These are phyloP conservation scores for Lasiodiplodia citricola DNA, from an alignment of 2,329 filamentous ascomycete species.

Conservation along the genomic window DNA sequence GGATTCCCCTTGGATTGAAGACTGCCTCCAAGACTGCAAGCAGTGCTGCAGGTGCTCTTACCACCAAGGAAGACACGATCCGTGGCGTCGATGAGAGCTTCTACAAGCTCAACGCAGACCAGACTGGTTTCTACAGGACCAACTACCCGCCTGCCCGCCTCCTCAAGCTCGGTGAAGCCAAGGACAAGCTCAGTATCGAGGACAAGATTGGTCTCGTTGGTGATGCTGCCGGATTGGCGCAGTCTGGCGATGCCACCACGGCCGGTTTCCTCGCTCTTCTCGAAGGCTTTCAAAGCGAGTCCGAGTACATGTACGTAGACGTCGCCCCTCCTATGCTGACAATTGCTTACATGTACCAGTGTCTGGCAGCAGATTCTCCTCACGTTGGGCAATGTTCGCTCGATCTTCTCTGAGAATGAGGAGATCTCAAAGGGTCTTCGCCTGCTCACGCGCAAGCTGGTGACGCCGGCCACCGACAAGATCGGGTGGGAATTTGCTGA, in stretches of 20 bases:
- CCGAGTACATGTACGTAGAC: slow-evolving; percentile 70
- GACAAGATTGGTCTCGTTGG: slow-evolving; percentile 94
- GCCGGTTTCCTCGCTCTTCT: slow-evolving; percentile 82
- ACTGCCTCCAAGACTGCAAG: slow-evolving; percentile 68
- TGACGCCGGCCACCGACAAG: slow-evolving; percentile 74
- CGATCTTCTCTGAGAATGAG: slow-evolving; percentile 81
- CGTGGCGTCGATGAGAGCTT: slow-evolving; percentile 76
- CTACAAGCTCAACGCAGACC: slow-evolving; percentile 92
- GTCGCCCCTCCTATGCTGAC: neutral
- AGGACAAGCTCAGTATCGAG: slow-evolving; percentile 76
- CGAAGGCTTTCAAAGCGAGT: slow-evolving; percentile 81
- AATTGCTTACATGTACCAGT: slow-evolving; percentile 37
- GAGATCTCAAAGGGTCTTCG: slow-evolving; percentile 74
- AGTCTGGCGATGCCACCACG: slow-evolving; percentile 84
- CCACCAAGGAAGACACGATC: slow-evolving; percentile 77
- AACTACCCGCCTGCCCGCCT: slow-evolving; percentile 90
- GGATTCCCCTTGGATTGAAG: slow-evolving; percentile 87
- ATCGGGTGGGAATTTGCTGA: slow-evolving; percentile 85
- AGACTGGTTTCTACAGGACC: slow-evolving; percentile 89
- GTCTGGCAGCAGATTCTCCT: slow-evolving; percentile 88
- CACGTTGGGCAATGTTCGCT: slow-evolving; percentile 76
- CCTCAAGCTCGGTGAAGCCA: slow-evolving; percentile 76
- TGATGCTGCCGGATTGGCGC: slow-evolving; percentile 85
- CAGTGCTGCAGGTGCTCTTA: slow-evolving; percentile 70
- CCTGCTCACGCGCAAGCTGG: slow-evolving; percentile 78